Evolutionary conservation across 129 eudicot genomes (phyloP), one percentile per base, ranked within the genome.

Genomic region (Smallanthus sonchifolius): DNA sequence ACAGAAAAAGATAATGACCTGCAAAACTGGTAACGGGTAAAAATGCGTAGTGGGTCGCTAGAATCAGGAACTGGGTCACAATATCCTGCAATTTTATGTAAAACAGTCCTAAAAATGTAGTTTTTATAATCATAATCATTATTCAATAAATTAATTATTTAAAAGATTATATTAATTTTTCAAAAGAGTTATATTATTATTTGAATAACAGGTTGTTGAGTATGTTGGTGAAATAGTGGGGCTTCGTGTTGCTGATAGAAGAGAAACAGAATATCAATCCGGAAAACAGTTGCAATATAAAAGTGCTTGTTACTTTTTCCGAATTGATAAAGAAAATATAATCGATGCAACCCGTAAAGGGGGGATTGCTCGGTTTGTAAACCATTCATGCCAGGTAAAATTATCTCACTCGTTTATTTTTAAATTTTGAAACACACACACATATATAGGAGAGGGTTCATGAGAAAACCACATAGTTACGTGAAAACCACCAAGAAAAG

Each of bases 191-290:
- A 16, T 49, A 15, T 49, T 9, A n/a, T 16, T 55, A 55, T 42
- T 35, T 56, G 44, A 9, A 6, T 38, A 40, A 44, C 72, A 90
- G 96, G 96, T 90, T 24, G 96, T 90, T 10, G 96, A 90, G 81
- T 90, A 90, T 70, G 87, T 90, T 74, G 96, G 96, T 71, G 96
- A 91, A 82, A 87, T 87, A 74, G 89, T 91, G 77, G 94, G 96
- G 47, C 73, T 69, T 70, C 97, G 89, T 28, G 95, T 91, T 59
- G 91, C 97, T 75, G 94, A 91, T 79, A 86, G 88, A 86, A 82
- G 94, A 79, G 97, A 91, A 79, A 63, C 10, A 2, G 95, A 91
- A 61, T 91, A 91, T 78, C 88, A 83, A 67, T 86, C 88, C 3
- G 91, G 97, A 76, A 87, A 81, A 67, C 89, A 79, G 67, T 66